phyloP scores from a whole-genome alignment of 169 alveolate genomes.

The Plasmodium blacklocki region DNA sequence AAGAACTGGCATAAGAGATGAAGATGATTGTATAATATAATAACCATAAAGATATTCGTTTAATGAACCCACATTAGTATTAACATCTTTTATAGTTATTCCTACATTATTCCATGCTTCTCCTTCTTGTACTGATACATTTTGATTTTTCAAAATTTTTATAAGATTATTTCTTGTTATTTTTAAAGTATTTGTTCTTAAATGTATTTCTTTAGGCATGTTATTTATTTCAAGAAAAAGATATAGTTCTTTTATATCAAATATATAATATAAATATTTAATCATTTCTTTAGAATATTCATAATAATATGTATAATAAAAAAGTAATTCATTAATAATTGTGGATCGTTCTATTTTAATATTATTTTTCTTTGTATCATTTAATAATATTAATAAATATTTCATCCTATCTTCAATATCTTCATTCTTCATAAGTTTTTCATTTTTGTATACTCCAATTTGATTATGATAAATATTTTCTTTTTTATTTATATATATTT shows the following conservation, averaged over 20 bases:
- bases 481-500: slow-evolving; percentile 21
- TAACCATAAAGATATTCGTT: slow-evolving; percentile 98
- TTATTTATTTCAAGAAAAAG: slow-evolving; percentile 41
- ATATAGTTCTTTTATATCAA: slow-evolving; percentile 44
- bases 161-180: slow-evolving; percentile 92
- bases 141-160: slow-evolving; percentile 96
- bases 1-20: slow-evolving; percentile 95
- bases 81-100: slow-evolving; percentile 92
- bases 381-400: slow-evolving; percentile 39
- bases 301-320: slow-evolving; percentile 86
- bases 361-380: slow-evolving; percentile 12
- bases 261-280: slow-evolving; percentile 65
- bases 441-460: slow-evolving; percentile 58
- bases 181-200: slow-evolving; percentile 90
- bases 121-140: slow-evolving; percentile 95
- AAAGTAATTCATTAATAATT: slow-evolving; percentile 48
- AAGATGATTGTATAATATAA: slow-evolving; percentile 95
- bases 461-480: slow-evolving; percentile 33
- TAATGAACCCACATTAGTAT: slow-evolving; percentile 97
- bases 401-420: slow-evolving; percentile 74
- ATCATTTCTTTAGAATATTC: slow-evolving; percentile 93
- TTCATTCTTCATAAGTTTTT: slow-evolving; percentile 36
- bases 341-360: slow-evolving; percentile 2
- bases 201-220: slow-evolving; percentile 32
- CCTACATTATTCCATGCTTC: slow-evolving; percentile 85